Conservation (phyloP, 2,329 filamentous ascomycete species). For the Claviceps pusilla region DNA sequence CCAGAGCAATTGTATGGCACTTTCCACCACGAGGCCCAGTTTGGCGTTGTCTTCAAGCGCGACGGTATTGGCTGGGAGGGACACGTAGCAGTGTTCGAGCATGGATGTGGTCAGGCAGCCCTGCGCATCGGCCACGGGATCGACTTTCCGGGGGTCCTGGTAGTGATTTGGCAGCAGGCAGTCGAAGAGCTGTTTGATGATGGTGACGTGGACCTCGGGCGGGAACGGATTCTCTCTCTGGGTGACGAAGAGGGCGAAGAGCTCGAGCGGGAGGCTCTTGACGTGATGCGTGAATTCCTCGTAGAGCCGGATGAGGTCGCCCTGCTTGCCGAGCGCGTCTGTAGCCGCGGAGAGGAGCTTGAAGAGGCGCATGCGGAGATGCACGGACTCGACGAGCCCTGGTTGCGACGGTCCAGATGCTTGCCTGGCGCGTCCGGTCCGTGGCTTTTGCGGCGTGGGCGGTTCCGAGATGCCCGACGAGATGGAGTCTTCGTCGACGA, state of each 20-base stretch:
- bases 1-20: conserved; percentile 41
- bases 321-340: conserved; percentile 28
- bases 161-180: conserved; percentile 27
- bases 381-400: conserved; percentile 37
- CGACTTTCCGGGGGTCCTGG: conserved; percentile 26
- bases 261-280: conserved; percentile 39
- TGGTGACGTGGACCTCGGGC: conserved; percentile 25
- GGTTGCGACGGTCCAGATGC: conserved; percentile 11
- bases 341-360: conserved; percentile 34
- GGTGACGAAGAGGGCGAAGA: conserved; percentile 40
- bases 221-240: conserved; percentile 21
- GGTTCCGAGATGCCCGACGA: conserved; percentile 32
- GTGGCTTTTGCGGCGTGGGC: conserved; percentile 27
- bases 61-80: conserved; percentile 46
- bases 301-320: conserved; percentile 39
- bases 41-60: conserved; percentile 55
- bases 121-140: conserved; percentile 19
- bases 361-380: conserved; percentile 48
- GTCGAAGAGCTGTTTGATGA: conserved; percentile 30
- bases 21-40: conserved; percentile 54
- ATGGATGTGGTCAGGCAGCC: conserved; percentile 29
- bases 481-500: conserved; percentile 36
- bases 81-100: conserved; percentile 46
- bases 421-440: conserved; percentile 10
- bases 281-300: conserved; percentile 41